A percentile compares a stretch with the other conserved stretches of the same genome.
Conservation (phyloP, 768 basidiomycete genomes). For the Lentinula guzmanii region DNA sequence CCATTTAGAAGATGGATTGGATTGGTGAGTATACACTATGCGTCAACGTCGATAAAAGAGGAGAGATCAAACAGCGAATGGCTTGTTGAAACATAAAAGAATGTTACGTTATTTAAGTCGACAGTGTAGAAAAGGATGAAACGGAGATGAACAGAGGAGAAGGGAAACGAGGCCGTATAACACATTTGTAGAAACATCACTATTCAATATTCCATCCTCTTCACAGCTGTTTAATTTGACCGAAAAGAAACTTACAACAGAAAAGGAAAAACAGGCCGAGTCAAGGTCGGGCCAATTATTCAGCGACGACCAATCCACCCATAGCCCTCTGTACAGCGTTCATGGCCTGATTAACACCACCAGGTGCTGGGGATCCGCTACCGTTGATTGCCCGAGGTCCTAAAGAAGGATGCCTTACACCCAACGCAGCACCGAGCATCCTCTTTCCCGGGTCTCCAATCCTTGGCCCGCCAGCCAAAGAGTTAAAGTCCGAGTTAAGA, state of each 20-base stretch:
- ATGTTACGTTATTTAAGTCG: conserved; percentile 3
- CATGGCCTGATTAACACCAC: conserved; percentile 50
- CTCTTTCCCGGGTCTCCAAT: conserved; percentile 87
- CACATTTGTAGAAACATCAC: not conserved
- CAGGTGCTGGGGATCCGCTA: conserved; percentile 28
- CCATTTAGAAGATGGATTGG: conserved; percentile 3
- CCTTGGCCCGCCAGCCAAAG: conserved; percentile 52
- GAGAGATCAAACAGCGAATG: conserved; percentile 4
- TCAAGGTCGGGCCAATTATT: conserved; percentile 34
- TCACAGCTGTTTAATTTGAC: not conserved
- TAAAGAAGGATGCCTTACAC: conserved; percentile 74
- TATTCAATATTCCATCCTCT: not conserved
- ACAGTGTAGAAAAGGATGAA: not conserved
- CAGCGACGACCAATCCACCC: conserved; percentile 68
- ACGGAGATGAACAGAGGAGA: not conserved
- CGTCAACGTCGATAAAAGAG: not conserved
- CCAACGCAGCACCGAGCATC: conserved; percentile 83
- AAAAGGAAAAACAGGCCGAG: not conserved
- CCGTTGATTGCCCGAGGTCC: conserved; percentile 51
- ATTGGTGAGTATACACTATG: conserved; percentile 5
- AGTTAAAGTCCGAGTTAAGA: conserved; percentile 35
- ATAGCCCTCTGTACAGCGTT: conserved; percentile 70
- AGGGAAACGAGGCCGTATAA: not conserved
- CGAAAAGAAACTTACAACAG: not conserved
- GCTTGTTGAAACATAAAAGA: conserved; percentile 4